Conservation (phyloP, 441 rosid species). For the Gossypium laxum region DNA sequence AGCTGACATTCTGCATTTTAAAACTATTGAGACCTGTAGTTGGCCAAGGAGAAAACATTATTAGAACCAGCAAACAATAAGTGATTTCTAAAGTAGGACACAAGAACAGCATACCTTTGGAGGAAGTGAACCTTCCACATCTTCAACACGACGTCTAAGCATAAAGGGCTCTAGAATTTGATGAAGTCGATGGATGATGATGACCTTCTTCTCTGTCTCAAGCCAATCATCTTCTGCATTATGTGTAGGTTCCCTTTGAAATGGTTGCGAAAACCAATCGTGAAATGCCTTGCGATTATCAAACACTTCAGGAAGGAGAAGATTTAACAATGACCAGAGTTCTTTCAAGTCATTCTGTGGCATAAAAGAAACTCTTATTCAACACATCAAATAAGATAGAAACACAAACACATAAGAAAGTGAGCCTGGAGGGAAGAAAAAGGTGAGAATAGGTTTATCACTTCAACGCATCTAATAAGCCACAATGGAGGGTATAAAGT, state of each 20-base stretch:
- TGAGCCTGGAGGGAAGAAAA: background rate
- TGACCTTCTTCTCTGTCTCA: constrained; percentile 98
- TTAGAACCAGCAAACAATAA: constrained; percentile 23
- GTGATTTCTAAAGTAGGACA: constrained; percentile 1
- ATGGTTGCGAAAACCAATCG: constrained; percentile 99
- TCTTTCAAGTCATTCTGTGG: constrained; percentile 96
- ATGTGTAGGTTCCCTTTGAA: constrained; percentile 79
- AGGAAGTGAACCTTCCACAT: constrained; percentile 98
- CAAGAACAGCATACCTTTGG: constrained; percentile 59
- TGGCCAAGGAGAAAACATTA: constrained; percentile 12
- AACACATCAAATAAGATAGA: constrained; percentile 1
- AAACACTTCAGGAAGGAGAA: constrained; percentile 97
- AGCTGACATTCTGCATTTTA: constrained; percentile 95
- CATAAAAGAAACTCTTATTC: constrained; percentile 5
- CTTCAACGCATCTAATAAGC: background rate
- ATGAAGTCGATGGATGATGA: constrained; percentile 96
- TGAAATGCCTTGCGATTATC: constrained; percentile 98
- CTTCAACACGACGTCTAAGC: constrained; percentile 99
- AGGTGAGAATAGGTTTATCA: background rate
- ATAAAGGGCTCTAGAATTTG: constrained; percentile 98
- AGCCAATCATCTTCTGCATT: constrained; percentile 99
- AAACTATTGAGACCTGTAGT: constrained; percentile 77
- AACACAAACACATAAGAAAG: background rate
- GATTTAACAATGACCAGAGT: constrained; percentile 95
- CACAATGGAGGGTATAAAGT: background rate